Base-by-base conservation (phyloP, 345 rosid species). In the Syzygium aqueum region DNA sequence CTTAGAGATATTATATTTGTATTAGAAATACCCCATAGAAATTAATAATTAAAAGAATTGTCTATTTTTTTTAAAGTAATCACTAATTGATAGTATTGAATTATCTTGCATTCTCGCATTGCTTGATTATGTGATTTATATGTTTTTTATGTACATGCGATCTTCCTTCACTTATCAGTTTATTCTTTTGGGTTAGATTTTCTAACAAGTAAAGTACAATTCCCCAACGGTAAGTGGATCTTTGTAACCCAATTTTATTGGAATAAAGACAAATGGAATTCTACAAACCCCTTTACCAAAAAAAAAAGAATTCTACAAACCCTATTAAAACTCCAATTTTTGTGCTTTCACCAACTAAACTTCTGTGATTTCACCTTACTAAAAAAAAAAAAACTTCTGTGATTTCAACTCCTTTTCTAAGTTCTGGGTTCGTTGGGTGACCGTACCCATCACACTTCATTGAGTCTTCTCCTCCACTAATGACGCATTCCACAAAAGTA, bases 91-190 rank as follows among this genome's bases (percentile, higher is more conserved):
- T 16, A 61, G 13, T 7, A 0, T 73, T 19, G 11, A 33, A 73
- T 19, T 37, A 73, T 37, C 27, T 67, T 1, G 1, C 12, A 37
- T 16, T 37, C 27, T 67, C 2, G 1, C 12, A 37, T 16, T 65
- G 37, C 6, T 73, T 73, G 11, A 73, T 1, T 4, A 67, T 9
- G 22, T 17, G 19, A 6, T 73, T 2, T 33, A 9, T 73, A 3
- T 28, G 0, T 5, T 73, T 1, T 61, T 1, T 67, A 33, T 19
- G 0, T 19, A 10, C 4, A 10, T 1, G 1, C 14, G 0, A 73
- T 37, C 7, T 19, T 10, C 12, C 5, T 21, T 23, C 6, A 10
- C 22, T 0, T 37, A 73, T 73, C 21, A 37, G 6, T 13, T 37
- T 10, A 19, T 4, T 37, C 8, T 73, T 73, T 19, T 4, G 0